Percentiles rank a stretch among this genome's conserved stretches.
phyloP scores from a whole-genome alignment of 495 filamentous ascomycete genomes.

The Neurospora cerealis region DNA sequence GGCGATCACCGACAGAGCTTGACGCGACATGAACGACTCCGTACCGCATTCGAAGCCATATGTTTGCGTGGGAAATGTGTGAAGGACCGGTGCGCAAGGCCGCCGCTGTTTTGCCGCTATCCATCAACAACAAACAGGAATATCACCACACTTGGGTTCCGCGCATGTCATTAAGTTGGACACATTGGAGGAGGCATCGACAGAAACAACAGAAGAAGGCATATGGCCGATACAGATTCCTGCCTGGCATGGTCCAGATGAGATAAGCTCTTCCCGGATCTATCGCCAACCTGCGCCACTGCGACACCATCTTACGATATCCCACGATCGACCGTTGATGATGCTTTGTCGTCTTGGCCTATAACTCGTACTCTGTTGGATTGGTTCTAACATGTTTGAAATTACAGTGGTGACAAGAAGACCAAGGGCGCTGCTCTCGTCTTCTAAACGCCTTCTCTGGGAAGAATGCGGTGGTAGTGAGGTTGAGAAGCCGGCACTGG shows the following conservation, averaged over 20 bases:
- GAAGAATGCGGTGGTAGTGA: slow-evolving; percentile 15
- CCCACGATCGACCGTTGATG: neutral
- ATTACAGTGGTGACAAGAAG: slow-evolving; percentile 97
- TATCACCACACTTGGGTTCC: neutral
- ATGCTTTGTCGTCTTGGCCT: neutral
- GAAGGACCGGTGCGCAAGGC: neutral
- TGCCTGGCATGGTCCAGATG: neutral
- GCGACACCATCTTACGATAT: neutral
- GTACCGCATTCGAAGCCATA: neutral
- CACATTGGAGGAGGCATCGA: neutral
- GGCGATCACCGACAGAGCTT: neutral
- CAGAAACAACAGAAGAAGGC: neutral
- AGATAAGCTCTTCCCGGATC: neutral
- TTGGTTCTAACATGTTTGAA: slow-evolving; percentile 16
- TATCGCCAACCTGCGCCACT: neutral
- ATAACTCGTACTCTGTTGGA: slow-evolving; percentile 3
- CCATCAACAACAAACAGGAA: neutral
- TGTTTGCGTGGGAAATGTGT: neutral
- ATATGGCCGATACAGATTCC: neutral
- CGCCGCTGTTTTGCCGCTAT: neutral
- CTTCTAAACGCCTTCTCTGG: slow-evolving; percentile 54
- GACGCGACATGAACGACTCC: neutral
- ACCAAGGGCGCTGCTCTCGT: slow-evolving; percentile 99
- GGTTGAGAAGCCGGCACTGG: slow-evolving; percentile 16
- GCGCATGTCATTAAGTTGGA: neutral